Percentiles rank a stretch among this genome's conserved stretches.
Conservation (phyloP, 352 stramenopile species). For the Pythium plurisporium region DNA sequence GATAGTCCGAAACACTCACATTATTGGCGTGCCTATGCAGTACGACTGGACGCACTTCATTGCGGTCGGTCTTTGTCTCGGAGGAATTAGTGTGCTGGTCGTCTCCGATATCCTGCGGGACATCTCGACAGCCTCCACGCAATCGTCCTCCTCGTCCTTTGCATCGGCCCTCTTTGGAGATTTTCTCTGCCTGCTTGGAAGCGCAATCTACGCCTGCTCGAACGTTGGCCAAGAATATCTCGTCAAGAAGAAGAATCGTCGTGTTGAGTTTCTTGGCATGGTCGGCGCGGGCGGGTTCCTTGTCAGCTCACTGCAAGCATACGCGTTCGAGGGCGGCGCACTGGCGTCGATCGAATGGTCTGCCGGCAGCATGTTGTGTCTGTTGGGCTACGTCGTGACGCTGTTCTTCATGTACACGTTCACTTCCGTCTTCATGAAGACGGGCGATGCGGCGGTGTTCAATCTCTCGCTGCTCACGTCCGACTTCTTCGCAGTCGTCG, state of each 20-base stretch:
- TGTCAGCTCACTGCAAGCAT: slow-evolving; percentile 79
- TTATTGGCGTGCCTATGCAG: slow-evolving; percentile 7
- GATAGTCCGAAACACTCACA: background rate
- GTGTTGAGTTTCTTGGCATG: slow-evolving; percentile 94
- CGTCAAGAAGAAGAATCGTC: slow-evolving; percentile 79
- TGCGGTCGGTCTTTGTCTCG: slow-evolving; percentile 81
- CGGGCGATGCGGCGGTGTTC: slow-evolving; percentile 92
- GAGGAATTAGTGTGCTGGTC: slow-evolving; percentile 78
- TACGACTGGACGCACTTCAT: slow-evolving; percentile 73
- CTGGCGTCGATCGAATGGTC: slow-evolving; percentile 47
- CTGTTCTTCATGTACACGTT: slow-evolving; percentile 91
- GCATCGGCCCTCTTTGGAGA: slow-evolving; percentile 83
- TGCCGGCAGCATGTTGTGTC: slow-evolving; percentile 45
- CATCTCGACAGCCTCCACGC: slow-evolving; percentile 21
- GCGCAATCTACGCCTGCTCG: slow-evolving; percentile 87
- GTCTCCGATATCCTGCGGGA: slow-evolving; percentile 78
- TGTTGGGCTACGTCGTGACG: slow-evolving; percentile 75
- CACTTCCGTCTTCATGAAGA: slow-evolving; percentile 77
- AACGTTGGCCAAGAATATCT: slow-evolving; percentile 91
- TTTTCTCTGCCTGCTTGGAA: slow-evolving; percentile 88
- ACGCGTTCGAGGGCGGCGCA: slow-evolving; percentile 72
- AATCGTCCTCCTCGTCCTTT: slow-evolving; percentile 23
- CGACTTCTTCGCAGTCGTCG: slow-evolving; percentile 93
- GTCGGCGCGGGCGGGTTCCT: slow-evolving; percentile 91
- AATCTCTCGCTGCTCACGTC: slow-evolving; percentile 96